These are phyloP conservation scores for Erythrophleum ivorense DNA, from an alignment of 331 rosid genomes.

Conservation along the genomic window DNA sequence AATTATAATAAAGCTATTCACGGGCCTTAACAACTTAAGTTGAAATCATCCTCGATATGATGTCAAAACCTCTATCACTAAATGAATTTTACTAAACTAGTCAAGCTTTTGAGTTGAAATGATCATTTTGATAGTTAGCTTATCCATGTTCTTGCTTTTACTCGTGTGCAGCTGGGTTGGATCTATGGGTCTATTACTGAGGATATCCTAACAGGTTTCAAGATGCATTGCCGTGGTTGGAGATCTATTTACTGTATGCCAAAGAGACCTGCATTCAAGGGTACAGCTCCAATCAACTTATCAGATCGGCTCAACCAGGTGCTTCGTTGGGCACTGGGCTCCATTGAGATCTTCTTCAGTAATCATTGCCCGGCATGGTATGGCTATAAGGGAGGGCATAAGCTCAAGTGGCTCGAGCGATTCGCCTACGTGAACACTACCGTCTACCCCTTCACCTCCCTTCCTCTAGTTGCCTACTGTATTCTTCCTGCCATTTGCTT, in stretches of 20 bases:
- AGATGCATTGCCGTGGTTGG: slow-evolving; percentile 90
- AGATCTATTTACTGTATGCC: slow-evolving; percentile 80
- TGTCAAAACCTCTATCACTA: too few relatives aligned
- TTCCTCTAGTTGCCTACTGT: slow-evolving; percentile 73
- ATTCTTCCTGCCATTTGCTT: slow-evolving; percentile 77
- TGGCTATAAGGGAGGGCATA: slow-evolving; percentile 69
- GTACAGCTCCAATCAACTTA: slow-evolving; percentile 82
- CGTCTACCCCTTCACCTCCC: slow-evolving; percentile 75
- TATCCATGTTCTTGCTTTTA: slow-evolving; percentile 28
- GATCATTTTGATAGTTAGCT: background rate
- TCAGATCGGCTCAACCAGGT: slow-evolving; percentile 80
- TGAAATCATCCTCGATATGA: too few relatives aligned
- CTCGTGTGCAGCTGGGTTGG: slow-evolving; percentile 77
- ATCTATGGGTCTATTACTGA: slow-evolving; percentile 82
- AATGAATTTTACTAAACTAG: too few relatives aligned
- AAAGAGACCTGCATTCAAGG: slow-evolving; percentile 70
- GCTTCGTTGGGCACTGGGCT: slow-evolving; percentile 82
- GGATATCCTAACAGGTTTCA: slow-evolving; percentile 75
- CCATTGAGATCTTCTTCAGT: slow-evolving; percentile 83
- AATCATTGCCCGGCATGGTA: slow-evolving; percentile 73
- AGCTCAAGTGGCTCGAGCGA: slow-evolving; percentile 74
- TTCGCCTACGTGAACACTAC: slow-evolving; percentile 75
- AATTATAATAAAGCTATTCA: too few relatives aligned
- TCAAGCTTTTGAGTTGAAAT: background rate
- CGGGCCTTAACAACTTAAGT: background rate